Percentiles rank a stretch among this genome's conserved stretches.
Conservation (phyloP, 164 flowering plant species). For the Magnolia kwangsiensis region DNA sequence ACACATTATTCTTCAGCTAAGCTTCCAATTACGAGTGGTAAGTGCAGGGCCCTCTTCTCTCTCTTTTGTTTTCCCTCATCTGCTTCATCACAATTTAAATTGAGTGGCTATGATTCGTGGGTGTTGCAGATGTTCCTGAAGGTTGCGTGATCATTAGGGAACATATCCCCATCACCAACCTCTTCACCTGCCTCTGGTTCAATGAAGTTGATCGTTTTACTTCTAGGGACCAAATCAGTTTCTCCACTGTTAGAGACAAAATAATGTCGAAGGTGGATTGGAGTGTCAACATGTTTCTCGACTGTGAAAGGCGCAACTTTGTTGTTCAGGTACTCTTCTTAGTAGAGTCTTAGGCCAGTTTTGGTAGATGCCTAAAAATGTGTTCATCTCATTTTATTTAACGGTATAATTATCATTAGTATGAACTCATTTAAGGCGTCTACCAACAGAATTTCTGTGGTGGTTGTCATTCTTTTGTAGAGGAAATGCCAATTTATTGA, state of each 20-base stretch:
- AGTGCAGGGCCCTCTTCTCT: slow-evolving; percentile 11
- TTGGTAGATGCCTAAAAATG: not conserved
- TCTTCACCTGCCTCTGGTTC: slow-evolving; percentile 93
- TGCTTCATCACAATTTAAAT: slow-evolving; percentile 3
- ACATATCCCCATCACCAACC: slow-evolving; percentile 84
- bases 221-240: slow-evolving; percentile 90
- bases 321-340: slow-evolving; percentile 67
- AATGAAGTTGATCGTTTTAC: slow-evolving; percentile 98
- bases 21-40: slow-evolving; percentile 95
- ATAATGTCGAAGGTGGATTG: slow-evolving; percentile 61
- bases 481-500: no score
- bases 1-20: slow-evolving; percentile 80
- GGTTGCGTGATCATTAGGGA: slow-evolving; percentile 88
- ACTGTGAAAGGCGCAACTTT: slow-evolving; percentile 93
- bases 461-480: no score
- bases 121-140: slow-evolving; percentile 89
- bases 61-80: not conserved
- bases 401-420: no score
- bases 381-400: not conserved
- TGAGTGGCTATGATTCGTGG: not conserved
- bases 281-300: slow-evolving; percentile 77
- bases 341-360: not conserved
- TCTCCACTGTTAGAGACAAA: slow-evolving; percentile 84
- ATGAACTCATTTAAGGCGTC: no score
- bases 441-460: no score